A percentile compares a stretch with the other conserved stretches of the same genome.
These are phyloP conservation scores for Metschnikowia similis DNA, from an alignment of 805 yeast species.

Conservation along the genomic window DNA sequence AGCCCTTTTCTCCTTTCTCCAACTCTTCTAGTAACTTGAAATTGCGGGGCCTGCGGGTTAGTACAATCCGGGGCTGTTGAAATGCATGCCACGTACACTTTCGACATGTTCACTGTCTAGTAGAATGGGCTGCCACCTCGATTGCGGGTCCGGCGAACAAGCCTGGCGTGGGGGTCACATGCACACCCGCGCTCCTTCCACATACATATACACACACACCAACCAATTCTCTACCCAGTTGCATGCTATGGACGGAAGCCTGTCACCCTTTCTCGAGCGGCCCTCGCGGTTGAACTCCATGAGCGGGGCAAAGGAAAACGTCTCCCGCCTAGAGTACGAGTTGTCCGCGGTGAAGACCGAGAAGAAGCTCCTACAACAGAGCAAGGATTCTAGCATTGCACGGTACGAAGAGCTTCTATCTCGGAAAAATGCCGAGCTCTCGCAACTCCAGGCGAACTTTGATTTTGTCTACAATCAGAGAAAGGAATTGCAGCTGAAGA, in stretches of 20 bases:
- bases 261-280: constrained; percentile 18
- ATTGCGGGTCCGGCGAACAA: constrained; percentile 3
- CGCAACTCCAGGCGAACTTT: constrained; percentile 31
- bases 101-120: constrained; percentile 33
- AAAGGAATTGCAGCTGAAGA: constrained; percentile 28
- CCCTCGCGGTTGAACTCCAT: constrained; percentile 10
- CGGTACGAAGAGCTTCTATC: constrained; percentile 24
- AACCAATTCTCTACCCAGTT: not conserved
- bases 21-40: constrained; percentile 92
- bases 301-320: constrained; percentile 5
- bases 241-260: constrained; percentile 10
- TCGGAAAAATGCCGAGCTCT: constrained; percentile 30
- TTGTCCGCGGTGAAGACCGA: constrained; percentile 30
- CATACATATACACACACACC: not conserved
- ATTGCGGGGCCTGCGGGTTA: constrained; percentile 69
- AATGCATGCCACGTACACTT: constrained; percentile 35
- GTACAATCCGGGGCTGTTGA: constrained; percentile 5
- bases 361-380: constrained; percentile 27
- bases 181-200: constrained; percentile 3
- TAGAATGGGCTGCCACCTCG: not conserved
- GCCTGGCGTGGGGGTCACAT: not conserved
- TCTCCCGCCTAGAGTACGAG: constrained; percentile 29
- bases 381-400: constrained; percentile 20
- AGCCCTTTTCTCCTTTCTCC: constrained; percentile 97
- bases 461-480: constrained; percentile 34